Base-by-base conservation (phyloP, 2,329 filamentous ascomycete genomes). In the Paecilomyces niveus region DNA sequence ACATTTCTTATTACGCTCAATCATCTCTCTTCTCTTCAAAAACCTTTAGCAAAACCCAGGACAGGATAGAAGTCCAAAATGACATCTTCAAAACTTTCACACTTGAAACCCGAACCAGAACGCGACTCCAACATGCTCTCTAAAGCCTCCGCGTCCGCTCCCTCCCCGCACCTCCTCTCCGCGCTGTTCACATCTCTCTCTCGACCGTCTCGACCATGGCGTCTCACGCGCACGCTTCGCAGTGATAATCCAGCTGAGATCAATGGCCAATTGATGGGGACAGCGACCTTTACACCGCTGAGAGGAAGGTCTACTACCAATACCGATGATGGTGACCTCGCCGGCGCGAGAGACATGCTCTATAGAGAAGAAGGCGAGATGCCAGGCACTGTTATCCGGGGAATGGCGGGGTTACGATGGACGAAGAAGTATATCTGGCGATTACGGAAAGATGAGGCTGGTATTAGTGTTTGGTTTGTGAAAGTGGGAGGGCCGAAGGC, bases 361-460 rank as follows among this genome's bases (percentile, higher is more conserved):
- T 78, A 79, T 60, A 70, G 65, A 60, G 76, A 79, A 65, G 70
- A 76, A 62, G 76, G 76, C 57, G 70, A 74, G 53, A 72, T 78
- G 61, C 69, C 70, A 13, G 60, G 58, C n/a, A 61, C 63, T 3
- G 58, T 65, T n/a, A 61, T 64, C 0, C 55, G 63, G n/a, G 67
- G 64, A 0, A 64, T 67, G 57, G 59, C 64, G 13, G 67, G 68
- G 2, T 57, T 74, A 24, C 69, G 64, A 50, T 75, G 70, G 71
- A 70, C 71, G 7, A 76, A 76, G 60, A 77, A 77, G 60, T 79
- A 78, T 58, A 76, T 78, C 54, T 79, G 76, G 76, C 71, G 74
- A 1, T 55, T 75, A 18, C 62, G 62, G 13, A 62, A 68, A 2
- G 55, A 61, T 24, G 31, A 57, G 52, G 15, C 33, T 57, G 54